A percentile compares a stretch with the other conserved stretches of the same genome.
Conservation (phyloP, 345 rosid species). For the Populus ilicifolia region DNA sequence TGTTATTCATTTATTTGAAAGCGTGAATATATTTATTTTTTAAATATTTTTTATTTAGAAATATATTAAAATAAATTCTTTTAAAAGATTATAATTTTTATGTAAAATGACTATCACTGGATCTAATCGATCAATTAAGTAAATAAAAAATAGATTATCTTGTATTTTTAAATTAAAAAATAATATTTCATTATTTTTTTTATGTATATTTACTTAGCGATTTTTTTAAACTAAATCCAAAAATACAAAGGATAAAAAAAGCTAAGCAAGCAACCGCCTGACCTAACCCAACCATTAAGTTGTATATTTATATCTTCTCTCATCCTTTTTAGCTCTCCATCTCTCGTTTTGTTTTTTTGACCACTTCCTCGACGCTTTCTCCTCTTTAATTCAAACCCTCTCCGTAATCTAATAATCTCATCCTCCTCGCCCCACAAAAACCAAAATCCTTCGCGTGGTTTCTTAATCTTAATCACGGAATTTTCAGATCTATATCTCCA, state of each 20-base stretch:
- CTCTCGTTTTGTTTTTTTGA: not conserved
- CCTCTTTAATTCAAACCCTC: not conserved
- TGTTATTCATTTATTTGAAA: no score
- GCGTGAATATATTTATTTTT: no score
- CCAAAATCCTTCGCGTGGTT: not conserved
- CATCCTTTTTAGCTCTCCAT: not conserved
- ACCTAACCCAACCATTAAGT: not conserved
- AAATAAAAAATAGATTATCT: no score
- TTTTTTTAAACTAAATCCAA: no score
- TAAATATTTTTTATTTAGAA: no score
- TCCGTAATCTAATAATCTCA: not conserved
- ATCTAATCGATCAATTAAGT: accelerated
- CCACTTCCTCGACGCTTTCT: constrained; percentile 4
- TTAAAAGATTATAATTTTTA: no score
- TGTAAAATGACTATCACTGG: no score
- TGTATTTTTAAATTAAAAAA: no score
- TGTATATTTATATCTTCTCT: not conserved
- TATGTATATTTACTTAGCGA: no score
- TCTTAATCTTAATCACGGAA: constrained; percentile 3
- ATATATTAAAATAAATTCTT: no score
- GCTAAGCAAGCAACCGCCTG: not conserved
- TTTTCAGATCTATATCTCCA: constrained; percentile 8
- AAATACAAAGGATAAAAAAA: no score
- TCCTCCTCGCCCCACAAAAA: not conserved
- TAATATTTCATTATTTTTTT: no score